Base-by-base conservation (phyloP, 768 basidiomycete genomes). In the Boletellus emodensis region DNA sequence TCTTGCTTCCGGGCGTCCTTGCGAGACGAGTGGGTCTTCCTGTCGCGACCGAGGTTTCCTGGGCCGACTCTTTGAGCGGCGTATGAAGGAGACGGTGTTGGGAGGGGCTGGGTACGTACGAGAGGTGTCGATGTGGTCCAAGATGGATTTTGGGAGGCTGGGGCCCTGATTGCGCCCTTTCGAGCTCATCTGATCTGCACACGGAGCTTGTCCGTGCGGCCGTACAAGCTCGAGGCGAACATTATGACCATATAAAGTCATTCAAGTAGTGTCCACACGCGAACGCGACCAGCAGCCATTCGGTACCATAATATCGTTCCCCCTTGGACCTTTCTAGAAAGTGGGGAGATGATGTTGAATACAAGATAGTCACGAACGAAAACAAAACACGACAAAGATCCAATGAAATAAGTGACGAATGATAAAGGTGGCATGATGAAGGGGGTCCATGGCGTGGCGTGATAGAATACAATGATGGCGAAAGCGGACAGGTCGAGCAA, bases 1-100 rank as follows among this genome's bases (percentile, higher is more conserved):
- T 77, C 78, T 57, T 82, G 76, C 62, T 84, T 90, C 38, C 87
- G 72, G 13, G 76, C 62, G 42, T 85, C 85, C 63, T 82, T 88
- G 49, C 86, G 76, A 41, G 77, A 75, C 22, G 59, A 40, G 36
- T 66, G 60, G 7, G 20, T 20, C 20, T 20, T 20, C 20, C 45
- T 57, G 42, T 15, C 32, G 33, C 41, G 56, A 49, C 43, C 44
- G 10, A 40, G 9, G 40, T 22, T 35, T 42, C 47, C 55, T 52
- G 45, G 51, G 15, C 38, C 20, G 22, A 14, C 24, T 26, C 24
- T 26, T 39, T 61, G 37, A 49, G 50, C 39, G n/a, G 10, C 15
- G 32, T 14, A 13, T 6, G 2, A 15, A 20, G 20, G 20, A 3
- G 20, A 6, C 15, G 17, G 7, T 5, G 3, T 26, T 26, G 24